phyloP scores from a whole-genome alignment of 345 rosid genomes.

The Gossypium arboreum region DNA sequence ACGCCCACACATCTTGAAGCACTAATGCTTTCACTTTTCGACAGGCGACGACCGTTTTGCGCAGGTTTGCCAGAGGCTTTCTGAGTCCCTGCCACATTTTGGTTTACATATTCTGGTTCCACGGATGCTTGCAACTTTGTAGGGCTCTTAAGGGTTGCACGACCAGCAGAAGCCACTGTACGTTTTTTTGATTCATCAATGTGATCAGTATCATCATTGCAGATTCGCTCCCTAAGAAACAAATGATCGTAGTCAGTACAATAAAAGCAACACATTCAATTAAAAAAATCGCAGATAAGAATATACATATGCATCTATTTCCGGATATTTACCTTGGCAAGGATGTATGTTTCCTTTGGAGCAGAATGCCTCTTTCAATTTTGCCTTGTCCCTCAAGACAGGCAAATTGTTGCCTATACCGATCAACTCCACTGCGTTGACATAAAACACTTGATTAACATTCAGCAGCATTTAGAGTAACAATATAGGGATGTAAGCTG shows the following conservation, averaged over 20 bases:
- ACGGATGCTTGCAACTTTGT: constrained; percentile 28
- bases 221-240: constrained; percentile 59
- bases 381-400: constrained; percentile 69
- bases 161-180: constrained; percentile 31
- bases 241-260: background rate
- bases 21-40: constrained; percentile 69
- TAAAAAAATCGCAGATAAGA: background rate
- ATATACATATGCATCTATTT: background rate
- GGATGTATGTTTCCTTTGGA: constrained; percentile 72
- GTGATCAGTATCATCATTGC: constrained; percentile 46
- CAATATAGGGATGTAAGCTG: background rate
- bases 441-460: constrained; percentile 1
- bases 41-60: constrained; percentile 43
- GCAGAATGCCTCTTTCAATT: constrained; percentile 45
- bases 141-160: constrained; percentile 44
- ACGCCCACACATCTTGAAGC: constrained; percentile 59
- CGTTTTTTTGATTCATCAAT: constrained; percentile 30
- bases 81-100: constrained; percentile 35
- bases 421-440: constrained; percentile 66
- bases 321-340: constrained; percentile 62
- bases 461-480: constrained; percentile 1
- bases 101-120: constrained; percentile 32
- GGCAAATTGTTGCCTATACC: constrained; percentile 83
- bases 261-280: background rate
- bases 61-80: constrained; percentile 30